Conservation (phyloP, 805 yeast species). For the Nakazawaea peltata region DNA sequence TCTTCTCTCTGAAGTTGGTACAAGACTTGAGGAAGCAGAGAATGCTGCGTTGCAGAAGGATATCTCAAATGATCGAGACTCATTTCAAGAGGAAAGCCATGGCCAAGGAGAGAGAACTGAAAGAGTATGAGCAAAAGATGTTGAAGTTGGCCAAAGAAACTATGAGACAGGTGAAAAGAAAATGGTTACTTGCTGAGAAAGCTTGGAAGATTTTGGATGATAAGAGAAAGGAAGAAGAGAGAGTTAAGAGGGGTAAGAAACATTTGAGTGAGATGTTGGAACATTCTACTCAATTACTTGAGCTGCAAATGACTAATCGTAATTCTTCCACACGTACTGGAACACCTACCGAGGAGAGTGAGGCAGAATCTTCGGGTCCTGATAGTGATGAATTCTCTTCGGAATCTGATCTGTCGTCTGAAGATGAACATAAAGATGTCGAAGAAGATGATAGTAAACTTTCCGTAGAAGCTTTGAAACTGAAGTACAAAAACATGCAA, state of each 20-base stretch:
- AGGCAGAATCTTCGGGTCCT: conserved; percentile 7
- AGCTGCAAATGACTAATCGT: conserved; percentile 61
- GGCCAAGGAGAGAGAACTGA: conserved; percentile 74
- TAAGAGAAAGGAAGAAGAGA: conserved; percentile 70
- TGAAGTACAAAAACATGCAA: conserved; percentile 42
- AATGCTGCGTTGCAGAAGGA: conserved; percentile 58
- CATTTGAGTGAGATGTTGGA: conserved; percentile 83
- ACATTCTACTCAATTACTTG: conserved; percentile 83
- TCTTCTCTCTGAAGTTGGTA: conserved; percentile 60
- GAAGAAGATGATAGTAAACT: conserved; percentile 38
- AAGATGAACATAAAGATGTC: conserved; percentile 17
- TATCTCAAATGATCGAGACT: conserved; percentile 75
- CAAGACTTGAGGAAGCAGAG: conserved; percentile 58
- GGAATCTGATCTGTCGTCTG: conserved; percentile 14
- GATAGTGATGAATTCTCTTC: conserved; percentile 16
- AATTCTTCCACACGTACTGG: conserved; percentile 15
- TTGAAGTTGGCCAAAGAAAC: conserved; percentile 71
- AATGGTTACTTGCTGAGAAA: conserved; percentile 87
- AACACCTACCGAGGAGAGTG: conserved; percentile 17
- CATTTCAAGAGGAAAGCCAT: conserved; percentile 84
- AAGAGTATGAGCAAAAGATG: conserved; percentile 67
- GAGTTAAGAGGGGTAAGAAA: conserved; percentile 75
- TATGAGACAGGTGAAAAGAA: conserved; percentile 75
- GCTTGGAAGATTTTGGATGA: conserved; percentile 68
- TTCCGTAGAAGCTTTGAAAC: conserved; percentile 45